Evolutionary conservation across 1,139 yeast species (phyloP).

Genomic region (Kluyveromyces marxianus): DNA sequence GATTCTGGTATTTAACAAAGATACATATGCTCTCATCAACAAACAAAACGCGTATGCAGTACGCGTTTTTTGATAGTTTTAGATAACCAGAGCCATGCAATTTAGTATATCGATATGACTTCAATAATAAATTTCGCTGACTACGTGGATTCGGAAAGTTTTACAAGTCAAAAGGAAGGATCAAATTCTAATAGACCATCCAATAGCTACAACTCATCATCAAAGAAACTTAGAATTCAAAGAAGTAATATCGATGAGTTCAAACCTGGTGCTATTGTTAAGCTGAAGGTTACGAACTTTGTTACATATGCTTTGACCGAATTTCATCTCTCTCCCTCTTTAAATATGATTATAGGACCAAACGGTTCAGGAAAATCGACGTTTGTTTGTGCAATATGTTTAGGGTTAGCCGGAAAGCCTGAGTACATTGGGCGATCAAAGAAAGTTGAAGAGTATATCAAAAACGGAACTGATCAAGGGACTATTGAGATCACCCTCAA

Average conservation of each 20-base stretch:
- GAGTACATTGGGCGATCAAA: conserved; percentile 76
- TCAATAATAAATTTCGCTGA: background rate
- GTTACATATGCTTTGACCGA: conserved; percentile 77
- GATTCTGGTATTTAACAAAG: too few relatives aligned
- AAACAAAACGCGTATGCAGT: too few relatives aligned
- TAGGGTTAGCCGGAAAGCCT: conserved; percentile 80
- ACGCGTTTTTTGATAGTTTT: too few relatives aligned
- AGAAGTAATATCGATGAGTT: conserved; percentile 14
- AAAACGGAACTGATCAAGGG: conserved; percentile 55
- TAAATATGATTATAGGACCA: conserved; percentile 94
- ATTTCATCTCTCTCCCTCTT: conserved; percentile 70
- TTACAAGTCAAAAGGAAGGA: background rate
- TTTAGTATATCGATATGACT: background rate
- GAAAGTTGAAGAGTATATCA: conserved; percentile 61
- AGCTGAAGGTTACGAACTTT: conserved; percentile 62
- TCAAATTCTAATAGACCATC: background rate
- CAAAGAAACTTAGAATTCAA: conserved; percentile 15
- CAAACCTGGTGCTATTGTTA: conserved; percentile 59
- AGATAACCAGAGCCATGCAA: background rate
- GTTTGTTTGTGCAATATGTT: conserved; percentile 85
- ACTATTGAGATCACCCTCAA: conserved; percentile 60
- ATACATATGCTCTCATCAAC: too few relatives aligned
- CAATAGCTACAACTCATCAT: conserved; percentile 4
- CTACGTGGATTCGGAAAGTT: background rate
- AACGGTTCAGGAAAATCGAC: conserved; percentile 97